A percentile compares a stretch with the other conserved stretches of the same genome.
Evolutionary conservation across 2,329 filamentous ascomycete species (phyloP).

Genomic region (Chrysoporthe deuterocubensis): DNA sequence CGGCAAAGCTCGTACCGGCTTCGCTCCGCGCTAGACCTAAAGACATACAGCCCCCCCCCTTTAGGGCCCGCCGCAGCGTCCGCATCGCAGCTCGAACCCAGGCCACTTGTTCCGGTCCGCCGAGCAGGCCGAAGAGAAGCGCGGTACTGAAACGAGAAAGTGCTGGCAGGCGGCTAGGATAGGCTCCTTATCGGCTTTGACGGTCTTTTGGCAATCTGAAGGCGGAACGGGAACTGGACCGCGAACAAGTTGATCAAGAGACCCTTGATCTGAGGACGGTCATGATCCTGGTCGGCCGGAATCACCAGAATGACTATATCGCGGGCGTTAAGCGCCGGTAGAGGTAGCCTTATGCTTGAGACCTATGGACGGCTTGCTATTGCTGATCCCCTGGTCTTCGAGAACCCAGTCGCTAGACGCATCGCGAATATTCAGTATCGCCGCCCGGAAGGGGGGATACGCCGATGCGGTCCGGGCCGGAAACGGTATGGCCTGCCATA

Average conservation of each 20-base stretch:
- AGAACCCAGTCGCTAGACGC: slow-evolving; percentile 93
- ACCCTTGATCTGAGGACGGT: slow-evolving; percentile 98
- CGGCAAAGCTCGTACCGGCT: too few relatives aligned
- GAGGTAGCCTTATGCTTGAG: slow-evolving; percentile 97
- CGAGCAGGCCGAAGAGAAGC: too few relatives aligned
- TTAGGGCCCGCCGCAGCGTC: too few relatives aligned
- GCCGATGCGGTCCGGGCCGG: slow-evolving; percentile 91
- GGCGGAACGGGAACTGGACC: slow-evolving; percentile 89
- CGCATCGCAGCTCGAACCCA: too few relatives aligned
- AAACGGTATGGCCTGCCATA: slow-evolving; percentile 87
- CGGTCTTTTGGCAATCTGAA: too few relatives aligned
- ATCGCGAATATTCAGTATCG: slow-evolving; percentile 94
- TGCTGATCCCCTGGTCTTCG: slow-evolving; percentile 96
- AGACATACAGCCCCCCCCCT: too few relatives aligned
- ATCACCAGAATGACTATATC: slow-evolving; percentile 99
- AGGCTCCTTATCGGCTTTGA: too few relatives aligned
- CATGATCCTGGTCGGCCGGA: slow-evolving; percentile 99
- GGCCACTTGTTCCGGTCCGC: too few relatives aligned
- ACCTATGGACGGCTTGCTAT: slow-evolving; percentile 98
- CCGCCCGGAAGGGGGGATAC: slow-evolving; percentile 98
- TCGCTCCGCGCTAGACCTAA: too few relatives aligned
- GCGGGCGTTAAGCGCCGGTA: slow-evolving; percentile 83
- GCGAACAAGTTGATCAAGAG: slow-evolving; percentile 98
- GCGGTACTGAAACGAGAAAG: too few relatives aligned
- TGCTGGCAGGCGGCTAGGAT: too few relatives aligned